Evolutionary conservation across 108 stramenopile species (phyloP).

Genomic region (Nitzschia inconspicua): DNA sequence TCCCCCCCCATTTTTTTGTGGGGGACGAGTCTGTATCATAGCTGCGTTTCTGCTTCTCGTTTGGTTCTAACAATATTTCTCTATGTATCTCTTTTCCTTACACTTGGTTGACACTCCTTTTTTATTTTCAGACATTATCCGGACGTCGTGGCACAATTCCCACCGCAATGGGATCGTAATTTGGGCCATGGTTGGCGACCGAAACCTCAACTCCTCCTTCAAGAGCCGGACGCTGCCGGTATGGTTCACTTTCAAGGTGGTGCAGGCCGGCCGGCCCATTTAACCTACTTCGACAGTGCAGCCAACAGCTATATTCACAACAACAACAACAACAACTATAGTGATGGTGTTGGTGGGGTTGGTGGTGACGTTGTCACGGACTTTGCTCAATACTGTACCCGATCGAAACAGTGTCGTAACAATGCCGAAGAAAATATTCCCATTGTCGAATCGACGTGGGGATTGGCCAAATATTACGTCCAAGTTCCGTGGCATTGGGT

Average conservation of each 20-base stretch:
- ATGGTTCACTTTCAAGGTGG: conserved; percentile 4
- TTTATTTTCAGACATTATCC: background rate
- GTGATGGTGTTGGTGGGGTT: too few relatives aligned
- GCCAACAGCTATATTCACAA: too few relatives aligned
- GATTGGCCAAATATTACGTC: background rate
- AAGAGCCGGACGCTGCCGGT: background rate
- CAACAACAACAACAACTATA: too few relatives aligned
- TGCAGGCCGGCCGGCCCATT: background rate
- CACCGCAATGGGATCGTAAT: background rate
- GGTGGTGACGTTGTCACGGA: too few relatives aligned
- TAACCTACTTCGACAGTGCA: background rate
- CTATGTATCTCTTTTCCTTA: too few relatives aligned
- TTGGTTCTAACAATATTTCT: too few relatives aligned
- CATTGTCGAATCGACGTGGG: background rate
- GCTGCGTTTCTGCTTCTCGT: too few relatives aligned
- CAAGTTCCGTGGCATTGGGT: background rate
- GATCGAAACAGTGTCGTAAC: background rate
- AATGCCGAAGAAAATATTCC: background rate
- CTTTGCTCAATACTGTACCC: background rate
- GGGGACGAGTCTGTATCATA: too few relatives aligned
- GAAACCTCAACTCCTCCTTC: background rate
- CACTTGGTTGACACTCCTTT: too few relatives aligned
- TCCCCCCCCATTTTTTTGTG: too few relatives aligned
- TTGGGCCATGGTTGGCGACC: background rate
- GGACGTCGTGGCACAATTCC: background rate